These are phyloP conservation scores for Nicotiana sylvestris DNA, from an alignment of 257 asterid species.

Conservation along the genomic window DNA sequence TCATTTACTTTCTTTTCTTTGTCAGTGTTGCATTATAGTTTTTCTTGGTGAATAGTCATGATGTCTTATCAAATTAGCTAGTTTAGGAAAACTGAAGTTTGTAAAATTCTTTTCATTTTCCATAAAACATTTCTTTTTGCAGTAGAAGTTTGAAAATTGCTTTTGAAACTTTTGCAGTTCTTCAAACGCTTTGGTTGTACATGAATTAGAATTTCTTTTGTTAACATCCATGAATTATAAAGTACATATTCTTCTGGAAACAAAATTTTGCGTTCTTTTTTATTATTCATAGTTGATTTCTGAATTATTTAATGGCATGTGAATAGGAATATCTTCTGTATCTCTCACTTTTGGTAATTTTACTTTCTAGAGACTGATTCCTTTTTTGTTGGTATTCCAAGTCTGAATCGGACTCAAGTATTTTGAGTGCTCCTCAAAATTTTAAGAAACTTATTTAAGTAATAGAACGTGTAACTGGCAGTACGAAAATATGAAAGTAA, in stretches of 20 bases:
- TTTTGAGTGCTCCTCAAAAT: neutral
- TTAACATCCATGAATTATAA: neutral
- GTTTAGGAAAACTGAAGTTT: neutral
- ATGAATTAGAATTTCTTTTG: neutral
- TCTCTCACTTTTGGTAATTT: constrained; percentile 1
- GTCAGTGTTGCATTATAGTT: neutral
- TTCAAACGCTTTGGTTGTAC: neutral
- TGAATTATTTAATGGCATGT: neutral
- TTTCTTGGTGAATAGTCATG: neutral
- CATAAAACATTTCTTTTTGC: neutral
- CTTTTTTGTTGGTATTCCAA: neutral
- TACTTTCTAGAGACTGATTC: neutral
- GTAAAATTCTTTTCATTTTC: neutral
- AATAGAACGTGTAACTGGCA: neutral
- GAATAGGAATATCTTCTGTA: neutral
- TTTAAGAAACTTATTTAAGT: neutral
- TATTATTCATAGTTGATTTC: neutral
- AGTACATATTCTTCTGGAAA: neutral
- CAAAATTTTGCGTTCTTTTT: neutral
- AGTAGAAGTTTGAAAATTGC: neutral
- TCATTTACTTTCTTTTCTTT: neutral
- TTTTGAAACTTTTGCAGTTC: neutral
- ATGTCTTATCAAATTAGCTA: neutral
- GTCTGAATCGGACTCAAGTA: neutral
- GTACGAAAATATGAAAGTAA: neutral